Percentiles rank a stretch among this genome's conserved stretches.
Evolutionary conservation across 2,329 filamentous ascomycete genomes (phyloP).

Genomic region (Purpureocillium takamizusanense): DNA sequence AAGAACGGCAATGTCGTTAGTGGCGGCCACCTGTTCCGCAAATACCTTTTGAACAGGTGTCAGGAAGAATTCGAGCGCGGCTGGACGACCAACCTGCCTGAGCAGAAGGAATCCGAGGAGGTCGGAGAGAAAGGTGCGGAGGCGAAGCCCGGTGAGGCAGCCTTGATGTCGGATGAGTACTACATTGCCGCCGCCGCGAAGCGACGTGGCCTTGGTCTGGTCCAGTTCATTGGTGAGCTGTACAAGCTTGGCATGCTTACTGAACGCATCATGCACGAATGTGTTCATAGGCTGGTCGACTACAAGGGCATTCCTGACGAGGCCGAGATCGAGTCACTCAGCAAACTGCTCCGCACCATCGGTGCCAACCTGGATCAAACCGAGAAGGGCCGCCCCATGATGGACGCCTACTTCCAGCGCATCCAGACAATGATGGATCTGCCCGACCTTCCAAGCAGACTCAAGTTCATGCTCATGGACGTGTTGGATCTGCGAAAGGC

Average conservation of each 20-base stretch:
- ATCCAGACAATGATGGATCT: conserved; percentile 77
- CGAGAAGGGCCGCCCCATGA: conserved; percentile 76
- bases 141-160: conserved; percentile 59
- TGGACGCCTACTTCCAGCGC: conserved; percentile 88
- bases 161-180: conserved; percentile 90
- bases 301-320: conserved; percentile 91
- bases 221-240: conserved; percentile 98
- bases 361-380: conserved; percentile 76
- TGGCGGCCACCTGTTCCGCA: conserved; percentile 91
- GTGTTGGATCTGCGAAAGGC: conserved; percentile 72
- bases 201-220: conserved; percentile 90
- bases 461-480: conserved; percentile 96
- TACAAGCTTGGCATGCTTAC: conserved; percentile 99
- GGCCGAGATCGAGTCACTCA: conserved; percentile 91
- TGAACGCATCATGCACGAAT: conserved; percentile 99
- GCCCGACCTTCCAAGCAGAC: conserved; percentile 73
- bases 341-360: conserved; percentile 85
- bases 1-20: conserved; percentile 81
- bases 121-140: conserved; percentile 15
- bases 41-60: conserved; percentile 96
- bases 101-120: conserved; percentile 55
- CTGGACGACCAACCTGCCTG: conserved; percentile 83
- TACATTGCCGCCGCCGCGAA: conserved; percentile 91
- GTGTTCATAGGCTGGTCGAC: conserved; percentile 93
- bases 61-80: conserved; percentile 98